These are phyloP conservation scores for Priceomyces melissophilus DNA, from an alignment of 805 yeast species.

Conservation along the genomic window DNA sequence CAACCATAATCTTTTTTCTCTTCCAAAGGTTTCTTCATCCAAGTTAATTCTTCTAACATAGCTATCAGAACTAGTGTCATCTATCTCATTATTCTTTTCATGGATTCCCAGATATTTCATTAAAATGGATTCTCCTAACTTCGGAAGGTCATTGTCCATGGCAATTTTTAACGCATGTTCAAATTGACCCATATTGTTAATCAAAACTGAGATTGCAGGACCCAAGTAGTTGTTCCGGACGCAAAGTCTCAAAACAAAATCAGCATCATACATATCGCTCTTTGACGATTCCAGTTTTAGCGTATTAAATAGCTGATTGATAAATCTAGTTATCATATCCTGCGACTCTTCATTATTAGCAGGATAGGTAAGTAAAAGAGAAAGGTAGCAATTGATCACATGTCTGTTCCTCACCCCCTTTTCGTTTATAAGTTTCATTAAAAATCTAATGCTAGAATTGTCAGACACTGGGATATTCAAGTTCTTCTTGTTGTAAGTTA, in stretches of 20 bases:
- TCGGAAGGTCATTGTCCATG: conserved; percentile 54
- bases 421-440: conserved; percentile 46
- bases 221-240: conserved; percentile 53
- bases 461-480: conserved; percentile 36
- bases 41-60: conserved; percentile 23
- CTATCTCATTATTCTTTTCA: conserved; percentile 18
- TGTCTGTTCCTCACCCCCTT: conserved; percentile 40
- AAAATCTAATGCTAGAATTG: conserved; percentile 65
- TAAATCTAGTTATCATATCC: conserved; percentile 20
- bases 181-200: conserved; percentile 57
- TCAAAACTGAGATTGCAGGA: conserved; percentile 71
- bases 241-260: conserved; percentile 73
- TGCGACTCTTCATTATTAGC: conserved; percentile 1
- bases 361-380: conserved; percentile 55
- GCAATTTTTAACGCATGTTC: conserved; percentile 84
- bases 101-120: conserved; percentile 15
- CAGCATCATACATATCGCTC: conserved; percentile 51
- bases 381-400: conserved; percentile 68
- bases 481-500: conserved; percentile 57
- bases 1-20: conserved; percentile 72
- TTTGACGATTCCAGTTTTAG: conserved; percentile 18
- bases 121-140: conserved; percentile 44
- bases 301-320: conserved; percentile 27
- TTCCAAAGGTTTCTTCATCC: conserved; percentile 31
- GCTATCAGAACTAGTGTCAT: conserved; percentile 5